These are phyloP conservation scores for Bifiguratus adelaidae DNA, from an alignment of 192 early-diverging fungal species.

Conservation along the genomic window DNA sequence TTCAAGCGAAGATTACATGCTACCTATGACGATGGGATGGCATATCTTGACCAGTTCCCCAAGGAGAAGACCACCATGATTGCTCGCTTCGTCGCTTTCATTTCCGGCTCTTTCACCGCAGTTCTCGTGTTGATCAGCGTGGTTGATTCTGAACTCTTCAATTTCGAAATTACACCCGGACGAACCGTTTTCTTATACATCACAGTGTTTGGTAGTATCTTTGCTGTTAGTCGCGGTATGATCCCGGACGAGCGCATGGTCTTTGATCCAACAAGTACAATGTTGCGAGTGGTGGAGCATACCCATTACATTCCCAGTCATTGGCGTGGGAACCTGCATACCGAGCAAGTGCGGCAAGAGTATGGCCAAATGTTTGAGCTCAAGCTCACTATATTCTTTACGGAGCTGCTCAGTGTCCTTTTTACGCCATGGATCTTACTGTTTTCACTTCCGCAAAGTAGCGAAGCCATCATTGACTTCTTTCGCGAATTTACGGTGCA, in stretches of 20 bases:
- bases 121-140: conserved; percentile 74
- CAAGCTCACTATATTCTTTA: conserved; percentile 66
- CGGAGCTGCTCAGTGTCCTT: conserved; percentile 73
- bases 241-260: conserved; percentile 72
- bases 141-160: conserved; percentile 79
- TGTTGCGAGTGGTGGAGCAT: conserved; percentile 71
- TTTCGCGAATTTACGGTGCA: conserved; percentile 93
- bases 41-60: conserved; percentile 87
- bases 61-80: conserved; percentile 69
- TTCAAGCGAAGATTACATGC: conserved; percentile 67
- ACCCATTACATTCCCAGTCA: conserved; percentile 83
- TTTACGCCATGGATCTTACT: conserved; percentile 80
- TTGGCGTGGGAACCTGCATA: conserved; percentile 79
- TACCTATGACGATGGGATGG: conserved; percentile 61
- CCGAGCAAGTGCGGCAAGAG: conserved; percentile 68
- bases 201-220: conserved; percentile 75
- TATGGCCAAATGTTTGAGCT: conserved; percentile 73
- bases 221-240: conserved; percentile 72
- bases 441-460: conserved; percentile 60
- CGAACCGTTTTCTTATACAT: conserved; percentile 91
- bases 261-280: conserved; percentile 70
- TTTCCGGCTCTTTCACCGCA: conserved; percentile 81
- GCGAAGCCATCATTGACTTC: conserved; percentile 81
- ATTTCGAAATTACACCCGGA: conserved; percentile 85
- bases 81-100: conserved; percentile 79